These are phyloP conservation scores for Plasmodium gonderi DNA, from an alignment of 169 alveolate genomes.

Conservation along the genomic window DNA sequence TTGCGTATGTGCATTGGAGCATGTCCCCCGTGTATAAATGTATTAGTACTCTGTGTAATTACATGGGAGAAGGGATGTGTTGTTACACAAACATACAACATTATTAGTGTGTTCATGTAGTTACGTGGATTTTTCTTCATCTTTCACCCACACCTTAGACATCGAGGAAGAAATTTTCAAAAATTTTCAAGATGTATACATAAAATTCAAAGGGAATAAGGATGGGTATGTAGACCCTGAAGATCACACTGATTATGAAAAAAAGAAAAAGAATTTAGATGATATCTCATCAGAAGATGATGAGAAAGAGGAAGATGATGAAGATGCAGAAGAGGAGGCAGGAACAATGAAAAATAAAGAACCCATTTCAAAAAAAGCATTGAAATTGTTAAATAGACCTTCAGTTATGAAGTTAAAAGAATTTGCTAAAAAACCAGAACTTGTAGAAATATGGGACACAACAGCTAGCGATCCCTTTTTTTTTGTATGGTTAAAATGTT, in stretches of 20 bases:
- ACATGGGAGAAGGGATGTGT: too few relatives aligned
- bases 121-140: background rate
- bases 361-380: conserved; percentile 55
- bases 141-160: background rate
- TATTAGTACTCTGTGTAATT: too few relatives aligned
- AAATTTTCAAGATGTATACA: conserved; percentile 61
- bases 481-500: conserved; percentile 94
- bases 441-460: conserved; percentile 96
- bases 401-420: conserved; percentile 77
- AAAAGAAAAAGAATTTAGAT: background rate
- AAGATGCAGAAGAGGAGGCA: background rate
- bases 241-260: conserved; percentile 9
- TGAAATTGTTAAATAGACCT: conserved; percentile 70
- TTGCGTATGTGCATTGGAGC: background rate
- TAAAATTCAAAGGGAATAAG: conserved; percentile 20
- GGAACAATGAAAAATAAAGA: conserved; percentile 10
- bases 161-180: conserved; percentile 4
- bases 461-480: conserved; percentile 97
- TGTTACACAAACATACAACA: too few relatives aligned
- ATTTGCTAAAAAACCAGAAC: conserved; percentile 87
- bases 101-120: background rate
- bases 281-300: conserved; percentile 22
- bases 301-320: conserved; percentile 11
- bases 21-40: background rate
- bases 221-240: conserved; percentile 33